Percentiles rank a stretch among this genome's conserved stretches.
Evolutionary conservation across 345 rosid species (phyloP).

Genomic region (Populus alba): DNA sequence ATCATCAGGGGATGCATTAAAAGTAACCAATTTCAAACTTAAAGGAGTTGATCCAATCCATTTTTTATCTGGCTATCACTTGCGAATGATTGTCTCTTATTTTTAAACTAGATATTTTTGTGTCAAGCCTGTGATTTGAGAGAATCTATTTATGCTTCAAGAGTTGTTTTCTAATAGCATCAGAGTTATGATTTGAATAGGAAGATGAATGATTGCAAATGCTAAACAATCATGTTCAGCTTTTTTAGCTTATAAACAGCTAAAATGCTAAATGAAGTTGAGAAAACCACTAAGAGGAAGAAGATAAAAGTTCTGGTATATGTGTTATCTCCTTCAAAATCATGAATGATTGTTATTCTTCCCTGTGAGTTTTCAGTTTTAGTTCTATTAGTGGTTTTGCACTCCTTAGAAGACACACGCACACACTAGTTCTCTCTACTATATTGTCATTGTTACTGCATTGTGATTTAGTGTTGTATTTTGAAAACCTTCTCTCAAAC

Average conservation of each 20-base stretch:
- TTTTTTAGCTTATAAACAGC: not conserved
- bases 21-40: not conserved
- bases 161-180: not conserved
- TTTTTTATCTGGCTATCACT: not conserved
- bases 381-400: not conserved
- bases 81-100: not conserved
- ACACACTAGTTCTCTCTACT: not conserved
- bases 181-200: not conserved
- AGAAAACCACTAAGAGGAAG: not conserved
- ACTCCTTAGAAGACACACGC: not conserved
- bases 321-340: not conserved
- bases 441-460: slow-evolving; percentile 1
- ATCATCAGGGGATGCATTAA: not conserved
- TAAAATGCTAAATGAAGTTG: not conserved
- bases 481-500: not conserved
- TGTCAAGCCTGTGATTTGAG: not conserved
- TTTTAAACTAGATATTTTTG: not conserved
- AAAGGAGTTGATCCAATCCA: not conserved
- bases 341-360: not conserved
- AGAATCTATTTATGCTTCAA: not conserved
- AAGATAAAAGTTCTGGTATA: not conserved
- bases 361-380: not conserved
- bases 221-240: not conserved
- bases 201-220: not conserved
- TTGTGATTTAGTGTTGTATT: not conserved